Evolutionary conservation across 306 rosid species (phyloP).

Genomic region (Trifolium repens): DNA sequence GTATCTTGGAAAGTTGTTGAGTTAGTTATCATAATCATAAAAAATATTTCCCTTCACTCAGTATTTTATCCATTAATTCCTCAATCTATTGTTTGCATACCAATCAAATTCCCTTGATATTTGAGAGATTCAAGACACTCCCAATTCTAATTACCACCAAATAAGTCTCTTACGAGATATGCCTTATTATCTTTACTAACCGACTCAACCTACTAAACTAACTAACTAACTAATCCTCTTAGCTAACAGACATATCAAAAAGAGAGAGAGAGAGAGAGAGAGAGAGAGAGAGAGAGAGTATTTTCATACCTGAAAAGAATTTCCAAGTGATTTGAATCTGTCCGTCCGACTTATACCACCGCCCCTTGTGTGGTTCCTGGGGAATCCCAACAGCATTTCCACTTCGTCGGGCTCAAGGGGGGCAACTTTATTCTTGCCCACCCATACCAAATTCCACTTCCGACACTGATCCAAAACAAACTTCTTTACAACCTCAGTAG

Average conservation of each 20-base stretch:
- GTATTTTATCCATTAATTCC: no score
- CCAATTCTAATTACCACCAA: neutral
- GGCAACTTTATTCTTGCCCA: slow-evolving; percentile 94
- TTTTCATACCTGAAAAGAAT: slow-evolving; percentile 86
- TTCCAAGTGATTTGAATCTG: slow-evolving; percentile 90
- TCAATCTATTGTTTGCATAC: no score
- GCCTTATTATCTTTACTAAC: slow-evolving; percentile 1
- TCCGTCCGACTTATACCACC: slow-evolving; percentile 98
- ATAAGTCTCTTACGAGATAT: neutral
- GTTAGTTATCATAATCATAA: no score
- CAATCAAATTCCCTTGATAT: neutral
- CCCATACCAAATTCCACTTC: slow-evolving; percentile 98
- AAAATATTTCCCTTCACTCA: no score
- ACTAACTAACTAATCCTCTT: neutral
- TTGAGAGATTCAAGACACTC: neutral
- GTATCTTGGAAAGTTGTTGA: no score
- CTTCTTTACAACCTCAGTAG: slow-evolving; percentile 60
- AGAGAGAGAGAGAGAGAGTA: slow-evolving; percentile 1
- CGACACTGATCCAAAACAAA: slow-evolving; percentile 77
- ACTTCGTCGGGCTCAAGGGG: slow-evolving; percentile 95
- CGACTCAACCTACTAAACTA: neutral
- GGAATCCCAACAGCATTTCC: slow-evolving; percentile 86
- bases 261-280: neutral
- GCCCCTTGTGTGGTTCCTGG: slow-evolving; percentile 94
- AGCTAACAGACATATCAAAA: neutral